These are phyloP conservation scores for Gossypium rotundifolium DNA, from an alignment of 345 rosid genomes.

Conservation along the genomic window DNA sequence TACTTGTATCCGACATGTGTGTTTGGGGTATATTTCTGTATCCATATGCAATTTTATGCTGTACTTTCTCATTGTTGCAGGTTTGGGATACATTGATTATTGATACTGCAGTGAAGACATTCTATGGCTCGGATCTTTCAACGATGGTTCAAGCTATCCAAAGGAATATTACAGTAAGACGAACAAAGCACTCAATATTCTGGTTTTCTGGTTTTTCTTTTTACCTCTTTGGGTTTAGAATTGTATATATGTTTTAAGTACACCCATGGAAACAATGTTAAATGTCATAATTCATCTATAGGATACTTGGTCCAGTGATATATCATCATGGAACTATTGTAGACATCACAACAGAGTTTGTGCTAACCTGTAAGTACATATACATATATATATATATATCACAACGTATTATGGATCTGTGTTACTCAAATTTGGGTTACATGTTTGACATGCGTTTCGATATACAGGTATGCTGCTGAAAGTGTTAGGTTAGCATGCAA, in stretches of 20 bases:
- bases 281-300: conserved; percentile 8
- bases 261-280: background rate
- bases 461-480: conserved; percentile 78
- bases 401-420: no score
- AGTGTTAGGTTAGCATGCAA: conserved; percentile 84
- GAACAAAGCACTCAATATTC: background rate
- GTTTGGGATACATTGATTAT: conserved; percentile 54
- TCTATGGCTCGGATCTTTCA: conserved; percentile 57
- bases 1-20: background rate
- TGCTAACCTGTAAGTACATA: conserved; percentile 56
- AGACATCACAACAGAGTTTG: conserved; percentile 44
- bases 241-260: background rate
- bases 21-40: background rate
- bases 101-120: conserved; percentile 62
- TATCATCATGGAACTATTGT: conserved; percentile 55
- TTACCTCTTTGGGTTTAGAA: background rate
- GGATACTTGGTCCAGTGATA: conserved; percentile 62
- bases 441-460: background rate
- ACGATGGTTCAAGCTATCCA: conserved; percentile 64
- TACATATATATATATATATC: no score
- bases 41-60: background rate
- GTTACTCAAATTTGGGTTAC: no score
- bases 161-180: conserved; percentile 53
- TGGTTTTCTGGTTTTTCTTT: background rate
- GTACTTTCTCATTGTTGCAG: conserved; percentile 21